Base-by-base conservation (phyloP, 192 early-diverging fungal species). In the Paraglomus occultum region DNA sequence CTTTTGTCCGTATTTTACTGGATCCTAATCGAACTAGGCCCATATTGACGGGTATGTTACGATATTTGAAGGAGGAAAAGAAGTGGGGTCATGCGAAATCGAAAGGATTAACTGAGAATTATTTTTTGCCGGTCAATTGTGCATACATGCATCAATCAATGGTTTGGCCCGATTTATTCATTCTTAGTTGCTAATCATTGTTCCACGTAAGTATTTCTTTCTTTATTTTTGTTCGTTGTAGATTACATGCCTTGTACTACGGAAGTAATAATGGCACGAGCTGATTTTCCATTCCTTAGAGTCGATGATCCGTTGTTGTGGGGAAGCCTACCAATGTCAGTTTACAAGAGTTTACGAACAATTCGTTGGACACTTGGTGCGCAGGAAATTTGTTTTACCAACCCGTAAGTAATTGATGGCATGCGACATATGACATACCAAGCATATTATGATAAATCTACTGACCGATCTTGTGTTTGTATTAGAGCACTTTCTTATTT, bases 311-410 rank as follows among this genome's bases (percentile, higher is more conserved):
- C 91, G 4, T 45, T 90, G 2, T 67, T 93, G 15, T 93, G 91
- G 91, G 91, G 90, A 23, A 73, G 84, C 6, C 68, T 93, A 61
- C 90, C 90, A 9, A 63, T 79, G 64, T 80, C 73, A n/a, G 80
- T 82, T 49, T 76, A 83, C 6, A 76, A 73, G 66, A 67, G 73
- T 42, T 80, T 77, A 1, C 66, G 78, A 23, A 74, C 77, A 1
- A 81, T 89, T 76, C 86, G 95, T 47, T 95, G 92, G 91, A 88
- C 90, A 7, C 77, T 96, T 46, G 91, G 92, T n/a, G 93, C 95
- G 7, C 86, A 86, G 61, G 93, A 96, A 70, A 86, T 95, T 18
- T 90, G 91, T 53, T 96, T 89, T 79, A 87, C 81, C 23, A 91
- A 83, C 73, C 77, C 83, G 82, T 91, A 79, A 73, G 78, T 78